Conservation (phyloP, 2,329 filamentous ascomycete genomes). For the Eurotiales sp. region DNA sequence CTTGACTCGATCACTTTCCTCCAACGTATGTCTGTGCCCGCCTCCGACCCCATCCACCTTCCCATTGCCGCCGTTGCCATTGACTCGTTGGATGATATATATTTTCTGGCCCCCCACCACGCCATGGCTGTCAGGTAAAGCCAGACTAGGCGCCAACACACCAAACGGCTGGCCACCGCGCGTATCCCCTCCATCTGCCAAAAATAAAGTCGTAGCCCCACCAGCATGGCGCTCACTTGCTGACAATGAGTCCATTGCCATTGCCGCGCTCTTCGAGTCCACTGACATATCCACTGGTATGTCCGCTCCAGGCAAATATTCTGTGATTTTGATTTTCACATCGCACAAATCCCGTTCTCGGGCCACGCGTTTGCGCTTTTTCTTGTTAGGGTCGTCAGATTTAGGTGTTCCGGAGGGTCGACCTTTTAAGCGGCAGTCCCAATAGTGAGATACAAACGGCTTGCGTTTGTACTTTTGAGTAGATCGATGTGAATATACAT, state of each 20-base stretch:
- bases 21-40: conserved; percentile 70
- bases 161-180: conserved; percentile 36
- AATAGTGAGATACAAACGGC: conserved; percentile 79
- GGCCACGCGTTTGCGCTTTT: conserved; percentile 74
- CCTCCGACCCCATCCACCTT: conserved; percentile 66
- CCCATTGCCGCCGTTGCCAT: conserved; percentile 70
- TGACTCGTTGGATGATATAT: conserved; percentile 74
- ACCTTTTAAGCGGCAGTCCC: conserved; percentile 79
- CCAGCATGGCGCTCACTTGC: neutral
- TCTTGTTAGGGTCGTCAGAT: conserved; percentile 74
- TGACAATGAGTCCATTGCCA: conserved; percentile 16
- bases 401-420: conserved; percentile 75
- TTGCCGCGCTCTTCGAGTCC: conserved; percentile 19
- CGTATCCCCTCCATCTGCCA: conserved; percentile 17
- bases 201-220: conserved; percentile 15
- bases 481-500: conserved; percentile 78
- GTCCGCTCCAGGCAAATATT: conserved; percentile 61
- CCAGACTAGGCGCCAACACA: conserved; percentile 39
- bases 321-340: conserved; percentile 82
- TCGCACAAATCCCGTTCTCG: conserved; percentile 75
- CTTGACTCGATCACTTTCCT: conserved; percentile 74
- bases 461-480: conserved; percentile 78
- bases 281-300: conserved; percentile 15
- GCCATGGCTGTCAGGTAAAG: conserved; percentile 42
- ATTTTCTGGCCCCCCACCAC: conserved; percentile 53